Percentiles rank a stretch among this genome's conserved stretches.
Conservation (phyloP, 2,329 filamentous ascomycete genomes). For the Talaromyces atroroseus region DNA sequence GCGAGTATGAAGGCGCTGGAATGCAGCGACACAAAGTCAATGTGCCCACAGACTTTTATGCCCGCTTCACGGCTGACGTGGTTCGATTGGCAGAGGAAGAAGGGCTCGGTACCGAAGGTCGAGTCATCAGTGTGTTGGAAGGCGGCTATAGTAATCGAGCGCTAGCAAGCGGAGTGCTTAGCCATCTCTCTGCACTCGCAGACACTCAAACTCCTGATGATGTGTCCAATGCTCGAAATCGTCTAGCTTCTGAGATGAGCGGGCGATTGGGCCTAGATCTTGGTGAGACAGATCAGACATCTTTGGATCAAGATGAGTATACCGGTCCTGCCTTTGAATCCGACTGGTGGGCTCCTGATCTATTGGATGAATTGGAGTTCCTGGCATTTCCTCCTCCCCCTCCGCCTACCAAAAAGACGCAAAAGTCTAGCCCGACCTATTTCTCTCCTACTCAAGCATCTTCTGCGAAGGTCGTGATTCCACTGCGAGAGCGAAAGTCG, state of each 20-base stretch:
- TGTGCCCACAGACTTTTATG: slow-evolving; percentile 95
- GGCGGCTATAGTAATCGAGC: slow-evolving; percentile 94
- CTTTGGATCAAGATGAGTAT: slow-evolving; percentile 16
- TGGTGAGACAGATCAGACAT: background rate
- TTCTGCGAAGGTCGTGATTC: slow-evolving; percentile 68
- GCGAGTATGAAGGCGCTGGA: slow-evolving; percentile 82
- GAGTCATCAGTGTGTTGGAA: slow-evolving; percentile 88
- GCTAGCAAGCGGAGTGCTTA: slow-evolving; percentile 78
- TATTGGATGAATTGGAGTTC: slow-evolving; percentile 65
- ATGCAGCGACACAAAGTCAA: slow-evolving; percentile 97
- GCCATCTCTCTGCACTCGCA: slow-evolving; percentile 79
- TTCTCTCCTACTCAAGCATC: slow-evolving; percentile 85
- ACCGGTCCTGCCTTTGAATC: slow-evolving; percentile 51
- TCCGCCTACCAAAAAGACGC: slow-evolving; percentile 44
- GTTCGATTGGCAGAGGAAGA: slow-evolving; percentile 76
- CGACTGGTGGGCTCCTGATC: slow-evolving; percentile 63
- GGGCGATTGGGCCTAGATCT: slow-evolving; percentile 27
- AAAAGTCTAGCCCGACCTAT: slow-evolving; percentile 62
- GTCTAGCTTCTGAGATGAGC: slow-evolving; percentile 56
- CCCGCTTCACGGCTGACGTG: slow-evolving; percentile 79
- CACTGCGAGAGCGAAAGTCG: slow-evolving; percentile 51
- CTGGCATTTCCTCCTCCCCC: slow-evolving; percentile 50
- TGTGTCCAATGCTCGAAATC: slow-evolving; percentile 28
- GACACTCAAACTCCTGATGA: slow-evolving; percentile 37
- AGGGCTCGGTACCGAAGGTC: slow-evolving; percentile 69